Evolutionary conservation across 179 eudicot genomes (phyloP), one percentile per base, ranked within the genome.

Genomic region (Drosera spatulata): DNA sequence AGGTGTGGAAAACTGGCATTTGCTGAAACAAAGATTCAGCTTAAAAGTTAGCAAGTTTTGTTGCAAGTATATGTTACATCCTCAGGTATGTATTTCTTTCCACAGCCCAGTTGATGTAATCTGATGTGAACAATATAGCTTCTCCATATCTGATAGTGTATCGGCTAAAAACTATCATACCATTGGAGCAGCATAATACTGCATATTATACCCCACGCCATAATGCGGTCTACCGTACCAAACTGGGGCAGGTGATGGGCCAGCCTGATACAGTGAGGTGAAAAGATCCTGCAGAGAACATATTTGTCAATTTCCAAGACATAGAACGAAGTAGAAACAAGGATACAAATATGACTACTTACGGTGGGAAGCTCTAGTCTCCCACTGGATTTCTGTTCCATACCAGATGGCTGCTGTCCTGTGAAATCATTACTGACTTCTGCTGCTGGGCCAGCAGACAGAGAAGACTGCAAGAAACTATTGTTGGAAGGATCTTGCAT

Each of bases 321-420:
- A 14, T 15, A 38, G 33, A 38, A 12, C 51, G 39, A 58, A 53
- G 44, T 12, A 59, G 54, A 12, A 57, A 46, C 56, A 53, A 58
- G 14, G 40, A n/a, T 6, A 13, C 22, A 39, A 40, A 22, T 22
- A 57, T n/a, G 33, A 6, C 45, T 65, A 38, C 71, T 59, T 76
- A 83, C 93, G 58, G 66, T 70, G 42, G 93, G 93, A 58, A 87
- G 85, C 67, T 81, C 93, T 55, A 60, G 61, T 56, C 93, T 80
- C 64, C 72, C 82, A 15, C 40, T 60, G 60, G 80, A 55, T 43
- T 55, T 74, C 58, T 75, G 42, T 13, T 76, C 81, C 48, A 12
- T 56, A 1, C 50, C 37, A 68, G 66, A 47, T 41, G 68, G 61
- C 40, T 39, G 64, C 38, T 66, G 46, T 53, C 50, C 71, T 15